Base-by-base conservation (phyloP, 176 grass and related monocot genomes). In the Zoysia japonica region DNA sequence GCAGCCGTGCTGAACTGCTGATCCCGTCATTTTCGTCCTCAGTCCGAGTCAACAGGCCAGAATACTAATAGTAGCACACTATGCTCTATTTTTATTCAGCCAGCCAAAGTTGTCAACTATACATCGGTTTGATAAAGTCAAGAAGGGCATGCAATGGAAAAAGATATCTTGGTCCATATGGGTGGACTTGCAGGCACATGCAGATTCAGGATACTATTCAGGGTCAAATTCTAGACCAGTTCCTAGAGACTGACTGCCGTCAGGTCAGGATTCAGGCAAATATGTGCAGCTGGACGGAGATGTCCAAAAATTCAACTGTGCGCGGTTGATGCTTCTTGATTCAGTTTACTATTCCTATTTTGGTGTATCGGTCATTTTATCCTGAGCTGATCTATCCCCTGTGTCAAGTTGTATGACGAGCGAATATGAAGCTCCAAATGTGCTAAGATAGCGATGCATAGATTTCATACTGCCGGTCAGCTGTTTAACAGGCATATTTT, bases 81-180 rank as follows among this genome's bases (percentile, higher is more conserved):
- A 11, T 5, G 46, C 0, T 47, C 36, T 40, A 11, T 2, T 53
- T 72, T 36, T 54, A 37, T 67, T 47, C 19, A 9, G 9, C 60
- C 49, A 83, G 49, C 49, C 71, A 47, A 57, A 39, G 20, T 39
- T 8, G 49, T 75, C 48, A 54, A 11, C 11, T 36, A 1, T 14
- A 55, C 17, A 2, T 6, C 11, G 9, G 5, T 76, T 63, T 84
- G 65, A 63, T 62, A 16, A 38, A 51, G 82, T 84, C 83, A 85
- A 71, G 11, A 85, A 85, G 67, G 67, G 75, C 55, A n/a, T 78
- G 46, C 74, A 45, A 60, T 11, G 42, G 61, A 36, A 43, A 44
- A 20, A 28, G 42, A 7, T 14, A 11, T 12, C 40, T 42, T 55
- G 45, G 14, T 66, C 16, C 70, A 2, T 17, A 82, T 15, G 6